Conservation (phyloP, 352 stramenopile genomes). For the Phytopythium litorale region DNA sequence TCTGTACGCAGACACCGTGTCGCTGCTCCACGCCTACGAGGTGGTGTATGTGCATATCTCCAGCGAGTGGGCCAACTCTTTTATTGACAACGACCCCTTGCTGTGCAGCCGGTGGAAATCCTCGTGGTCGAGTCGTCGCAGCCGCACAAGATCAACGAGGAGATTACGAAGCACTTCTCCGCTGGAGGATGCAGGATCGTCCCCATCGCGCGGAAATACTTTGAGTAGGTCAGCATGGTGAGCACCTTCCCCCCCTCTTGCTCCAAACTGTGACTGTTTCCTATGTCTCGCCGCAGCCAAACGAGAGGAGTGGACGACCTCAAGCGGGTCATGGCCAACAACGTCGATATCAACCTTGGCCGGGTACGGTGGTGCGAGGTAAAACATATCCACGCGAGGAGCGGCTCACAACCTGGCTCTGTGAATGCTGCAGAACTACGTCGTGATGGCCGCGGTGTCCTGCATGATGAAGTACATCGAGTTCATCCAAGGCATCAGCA, state of each 20-base stretch:
- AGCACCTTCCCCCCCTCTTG: background rate
- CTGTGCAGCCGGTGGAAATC: slow-evolving; percentile 59
- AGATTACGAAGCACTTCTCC: slow-evolving; percentile 57
- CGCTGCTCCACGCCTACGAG: slow-evolving; percentile 68
- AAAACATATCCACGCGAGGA: no score
- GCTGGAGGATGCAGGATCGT: slow-evolving; percentile 54
- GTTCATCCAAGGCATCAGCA: slow-evolving; percentile 82
- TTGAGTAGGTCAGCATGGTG: slow-evolving; percentile 41
- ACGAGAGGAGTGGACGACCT: slow-evolving; percentile 82
- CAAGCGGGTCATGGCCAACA: slow-evolving; percentile 78
- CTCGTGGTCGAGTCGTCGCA: slow-evolving; percentile 64
- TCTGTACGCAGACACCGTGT: slow-evolving; percentile 65
- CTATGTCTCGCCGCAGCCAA: slow-evolving; percentile 34
- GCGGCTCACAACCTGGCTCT: background rate
- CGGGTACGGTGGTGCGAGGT: slow-evolving; percentile 25
- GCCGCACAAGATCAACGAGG: slow-evolving; percentile 59
- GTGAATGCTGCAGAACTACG: slow-evolving; percentile 64
- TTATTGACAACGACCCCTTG: background rate
- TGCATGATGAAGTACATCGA: slow-evolving; percentile 86
- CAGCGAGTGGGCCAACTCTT: background rate
- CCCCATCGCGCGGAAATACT: slow-evolving; percentile 74
- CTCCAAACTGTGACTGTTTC: background rate
- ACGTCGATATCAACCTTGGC: slow-evolving; percentile 79
- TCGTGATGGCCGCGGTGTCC: slow-evolving; percentile 74
- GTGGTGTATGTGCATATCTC: slow-evolving; percentile 14